These are phyloP conservation scores for Pseudogymnoascus sp. DNA, from an alignment of 2,329 filamentous ascomycete genomes.

Conservation along the genomic window DNA sequence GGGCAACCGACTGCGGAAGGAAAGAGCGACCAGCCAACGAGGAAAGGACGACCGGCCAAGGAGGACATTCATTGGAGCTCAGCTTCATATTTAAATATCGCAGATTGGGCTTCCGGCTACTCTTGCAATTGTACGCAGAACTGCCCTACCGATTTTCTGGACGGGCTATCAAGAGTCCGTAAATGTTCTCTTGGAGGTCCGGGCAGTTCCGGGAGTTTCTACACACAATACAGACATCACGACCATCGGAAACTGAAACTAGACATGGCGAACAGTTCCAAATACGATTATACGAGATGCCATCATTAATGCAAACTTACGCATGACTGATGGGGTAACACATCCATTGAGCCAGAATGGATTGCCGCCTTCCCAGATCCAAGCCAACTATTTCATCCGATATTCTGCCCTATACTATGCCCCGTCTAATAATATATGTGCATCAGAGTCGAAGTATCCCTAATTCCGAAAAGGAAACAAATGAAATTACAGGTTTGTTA, in stretches of 20 bases:
- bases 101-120: not conserved
- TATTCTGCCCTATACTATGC: not conserved
- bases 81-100: not conserved
- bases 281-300: not conserved
- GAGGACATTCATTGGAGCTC: not conserved
- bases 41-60: not conserved
- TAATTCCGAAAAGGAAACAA: not conserved
- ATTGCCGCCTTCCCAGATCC: not conserved
- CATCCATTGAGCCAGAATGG: not conserved
- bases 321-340: not conserved
- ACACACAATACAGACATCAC: not conserved
- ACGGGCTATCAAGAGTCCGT: not conserved
- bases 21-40: not conserved
- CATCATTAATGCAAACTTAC: slow-evolving; percentile 5
- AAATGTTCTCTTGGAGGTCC: not conserved
- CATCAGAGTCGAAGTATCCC: not conserved
- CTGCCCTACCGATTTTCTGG: not conserved
- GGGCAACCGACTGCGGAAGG: not conserved
- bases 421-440: not conserved
- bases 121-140: not conserved
- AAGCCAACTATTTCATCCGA: not conserved
- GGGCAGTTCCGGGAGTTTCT: not conserved
- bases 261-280: not conserved
- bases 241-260: not conserved
- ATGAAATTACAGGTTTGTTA: not conserved